Conservation (phyloP, 202 grass and related monocot genomes). For the Bolboschoenoplectus hybrid region DNA sequence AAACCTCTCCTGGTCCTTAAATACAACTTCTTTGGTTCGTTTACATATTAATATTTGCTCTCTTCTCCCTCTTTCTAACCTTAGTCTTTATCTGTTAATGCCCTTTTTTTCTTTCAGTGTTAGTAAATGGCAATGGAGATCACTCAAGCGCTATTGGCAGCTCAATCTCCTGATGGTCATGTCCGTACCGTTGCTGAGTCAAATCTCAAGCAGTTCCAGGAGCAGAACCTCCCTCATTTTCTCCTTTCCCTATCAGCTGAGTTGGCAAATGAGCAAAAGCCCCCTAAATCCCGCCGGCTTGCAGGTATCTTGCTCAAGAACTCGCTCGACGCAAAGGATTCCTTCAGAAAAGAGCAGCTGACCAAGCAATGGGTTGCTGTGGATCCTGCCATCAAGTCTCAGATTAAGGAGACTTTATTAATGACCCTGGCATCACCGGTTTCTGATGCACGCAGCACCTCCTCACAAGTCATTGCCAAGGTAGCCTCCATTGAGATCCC, state of each 20-base stretch:
- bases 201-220: conserved; percentile 61
- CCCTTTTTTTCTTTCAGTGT: conserved; percentile 29
- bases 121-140: conserved; percentile 52
- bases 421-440: conserved; percentile 52
- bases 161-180: conserved; percentile 51
- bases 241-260: conserved; percentile 52
- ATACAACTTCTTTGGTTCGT: not conserved
- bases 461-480: conserved; percentile 71
- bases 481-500: conserved; percentile 69
- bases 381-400: conserved; percentile 54
- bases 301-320: conserved; percentile 66
- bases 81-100: conserved; percentile 8
- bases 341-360: conserved; percentile 47
- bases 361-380: conserved; percentile 51
- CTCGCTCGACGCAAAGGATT: conserved; percentile 65
- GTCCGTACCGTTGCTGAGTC: conserved; percentile 46
- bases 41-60: not conserved
- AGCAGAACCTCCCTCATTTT: conserved; percentile 58
- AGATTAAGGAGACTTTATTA: conserved; percentile 58
- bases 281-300: conserved; percentile 63
- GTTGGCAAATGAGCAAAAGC: conserved; percentile 54
- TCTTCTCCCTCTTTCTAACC: not conserved
- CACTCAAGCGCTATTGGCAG: conserved; percentile 53
- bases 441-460: conserved; percentile 54
- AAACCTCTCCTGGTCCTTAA: not conserved